Evolutionary conservation across 305 asterid species (phyloP).

Genomic region (Rubia tinctorum): DNA sequence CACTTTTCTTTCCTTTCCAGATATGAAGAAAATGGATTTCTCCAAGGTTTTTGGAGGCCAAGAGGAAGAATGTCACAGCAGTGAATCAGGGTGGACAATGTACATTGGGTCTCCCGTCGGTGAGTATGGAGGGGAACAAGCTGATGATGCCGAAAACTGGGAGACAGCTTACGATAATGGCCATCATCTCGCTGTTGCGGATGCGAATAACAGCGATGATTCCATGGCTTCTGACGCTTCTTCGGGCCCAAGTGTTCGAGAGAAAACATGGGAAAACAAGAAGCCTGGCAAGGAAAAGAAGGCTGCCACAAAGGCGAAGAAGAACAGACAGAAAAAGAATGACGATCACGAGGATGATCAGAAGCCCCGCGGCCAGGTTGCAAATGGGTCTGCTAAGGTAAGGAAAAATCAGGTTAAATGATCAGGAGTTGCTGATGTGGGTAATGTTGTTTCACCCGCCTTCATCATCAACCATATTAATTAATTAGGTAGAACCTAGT

Average conservation of each 20-base stretch:
- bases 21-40: constrained; percentile 24
- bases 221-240: constrained; percentile 55
- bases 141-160: neutral
- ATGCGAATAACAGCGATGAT: constrained; percentile 34
- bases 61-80: constrained; percentile 42
- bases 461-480: neutral
- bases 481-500: neutral
- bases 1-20: neutral
- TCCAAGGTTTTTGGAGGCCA: constrained; percentile 22
- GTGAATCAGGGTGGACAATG: constrained; percentile 53
- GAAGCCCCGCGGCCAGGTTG: neutral
- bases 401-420: constrained; percentile 19
- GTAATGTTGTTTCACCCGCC: neutral
- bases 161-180: neutral
- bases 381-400: constrained; percentile 13
- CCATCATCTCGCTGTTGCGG: neutral
- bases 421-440: neutral
- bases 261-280: constrained; percentile 9
- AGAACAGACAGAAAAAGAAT: constrained; percentile 15
- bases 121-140: constrained; percentile 8
- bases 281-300: constrained; percentile 2
- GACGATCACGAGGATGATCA: constrained; percentile 2
- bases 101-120: constrained; percentile 34
- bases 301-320: constrained; percentile 10
- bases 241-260: constrained; percentile 40